phyloP scores from a whole-genome alignment of 2,329 filamentous ascomycete species.

The Colletotrichum filicis region DNA sequence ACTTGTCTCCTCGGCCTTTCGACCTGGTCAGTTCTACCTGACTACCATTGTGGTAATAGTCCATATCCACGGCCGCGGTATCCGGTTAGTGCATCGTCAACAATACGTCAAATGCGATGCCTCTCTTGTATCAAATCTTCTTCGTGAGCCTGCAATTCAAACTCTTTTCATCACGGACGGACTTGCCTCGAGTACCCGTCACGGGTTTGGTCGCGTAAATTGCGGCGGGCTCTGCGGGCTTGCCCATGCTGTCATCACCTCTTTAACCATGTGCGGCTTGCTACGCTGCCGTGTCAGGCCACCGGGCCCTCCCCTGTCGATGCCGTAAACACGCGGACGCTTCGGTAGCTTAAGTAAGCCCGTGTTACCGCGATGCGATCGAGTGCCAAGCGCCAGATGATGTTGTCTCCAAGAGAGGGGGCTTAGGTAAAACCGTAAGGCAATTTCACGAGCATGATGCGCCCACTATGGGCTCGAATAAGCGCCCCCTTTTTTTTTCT shows the following conservation, averaged over 20 bases:
- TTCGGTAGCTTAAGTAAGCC: conserved; percentile 27
- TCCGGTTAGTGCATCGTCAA: background rate
- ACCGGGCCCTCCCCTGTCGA: conserved; percentile 24
- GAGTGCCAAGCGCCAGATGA: background rate
- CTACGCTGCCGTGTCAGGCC: conserved; percentile 31
- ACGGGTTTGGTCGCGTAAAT: conserved; percentile 20
- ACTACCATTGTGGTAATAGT: background rate
- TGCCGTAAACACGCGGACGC: conserved; percentile 24
- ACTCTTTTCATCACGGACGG: too few species aligned
- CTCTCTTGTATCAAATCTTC: background rate
- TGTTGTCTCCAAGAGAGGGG: background rate
- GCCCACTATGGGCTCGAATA: background rate
- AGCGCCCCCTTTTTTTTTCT: background rate
- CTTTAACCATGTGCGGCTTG: conserved; percentile 30
- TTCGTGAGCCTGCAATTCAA: background rate
- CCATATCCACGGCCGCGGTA: background rate
- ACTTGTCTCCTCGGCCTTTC: background rate
- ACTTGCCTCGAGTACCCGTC: background rate
- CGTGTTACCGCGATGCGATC: conserved; percentile 4
- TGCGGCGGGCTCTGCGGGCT: conserved; percentile 13
- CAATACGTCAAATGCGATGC: background rate
- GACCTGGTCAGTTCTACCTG: background rate
- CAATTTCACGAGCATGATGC: background rate
- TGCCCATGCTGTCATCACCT: conserved; percentile 31
- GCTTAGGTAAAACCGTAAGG: conserved; percentile 7